Percentiles rank a stretch among this genome's conserved stretches.
Conservation (phyloP, 495 filamentous ascomycete genomes). For the Penicillium pancosmium region DNA sequence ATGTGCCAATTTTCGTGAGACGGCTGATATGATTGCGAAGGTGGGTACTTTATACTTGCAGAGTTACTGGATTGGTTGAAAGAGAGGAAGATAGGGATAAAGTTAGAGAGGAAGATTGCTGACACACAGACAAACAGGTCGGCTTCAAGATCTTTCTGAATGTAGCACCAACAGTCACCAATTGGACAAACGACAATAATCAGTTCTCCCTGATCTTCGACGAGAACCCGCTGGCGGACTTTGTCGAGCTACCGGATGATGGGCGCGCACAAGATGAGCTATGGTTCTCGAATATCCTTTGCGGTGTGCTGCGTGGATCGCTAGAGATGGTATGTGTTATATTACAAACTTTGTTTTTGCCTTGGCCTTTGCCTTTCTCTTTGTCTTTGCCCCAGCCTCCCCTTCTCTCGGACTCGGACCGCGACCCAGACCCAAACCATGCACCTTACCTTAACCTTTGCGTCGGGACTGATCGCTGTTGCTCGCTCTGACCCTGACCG, state of each 20-base stretch:
- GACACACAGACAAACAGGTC: constrained; percentile 57
- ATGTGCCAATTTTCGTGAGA: constrained; percentile 92
- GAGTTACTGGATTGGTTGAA: no score
- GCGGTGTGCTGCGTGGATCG: constrained; percentile 86
- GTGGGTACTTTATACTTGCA: constrained; percentile 45
- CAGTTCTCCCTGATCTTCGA: constrained; percentile 96
- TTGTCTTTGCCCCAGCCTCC: neutral
- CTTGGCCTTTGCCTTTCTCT: neutral
- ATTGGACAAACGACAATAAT: constrained; percentile 94
- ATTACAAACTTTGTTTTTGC: constrained; percentile 21
- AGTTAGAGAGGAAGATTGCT: neutral
- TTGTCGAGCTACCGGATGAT: constrained; percentile 96
- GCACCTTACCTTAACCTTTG: constrained; percentile 6
- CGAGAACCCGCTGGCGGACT: constrained; percentile 95
- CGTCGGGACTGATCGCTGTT: constrained; percentile 24
- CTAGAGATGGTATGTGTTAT: constrained; percentile 77
- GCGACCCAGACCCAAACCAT: neutral
- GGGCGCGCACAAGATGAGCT: constrained; percentile 93
- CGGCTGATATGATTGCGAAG: constrained; percentile 95
- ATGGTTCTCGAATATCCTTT: constrained; percentile 98
- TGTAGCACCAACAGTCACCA: constrained; percentile 91
- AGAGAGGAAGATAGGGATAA: no score
- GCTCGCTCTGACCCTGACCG: constrained; percentile 3
- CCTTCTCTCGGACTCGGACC: neutral
- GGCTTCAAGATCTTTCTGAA: constrained; percentile 99